Evolutionary conservation across 129 eudicot species (phyloP).

Genomic region (Saposhnikovia divaricata): DNA sequence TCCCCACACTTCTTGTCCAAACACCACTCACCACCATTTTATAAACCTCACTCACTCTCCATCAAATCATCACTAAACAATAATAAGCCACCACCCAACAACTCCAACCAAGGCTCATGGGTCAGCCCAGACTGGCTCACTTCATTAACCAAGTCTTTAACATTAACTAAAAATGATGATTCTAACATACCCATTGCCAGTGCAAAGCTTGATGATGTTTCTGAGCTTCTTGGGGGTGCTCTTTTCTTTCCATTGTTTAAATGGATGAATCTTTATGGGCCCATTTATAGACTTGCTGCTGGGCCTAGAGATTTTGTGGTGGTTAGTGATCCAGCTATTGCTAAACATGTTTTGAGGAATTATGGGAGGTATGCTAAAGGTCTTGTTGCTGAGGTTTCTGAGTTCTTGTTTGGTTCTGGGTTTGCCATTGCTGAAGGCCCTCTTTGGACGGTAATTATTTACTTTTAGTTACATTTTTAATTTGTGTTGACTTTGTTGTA

Average conservation of each 20-base stretch:
- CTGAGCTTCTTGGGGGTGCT: slow-evolving; percentile 92
- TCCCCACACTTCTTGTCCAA: slow-evolving; percentile 26
- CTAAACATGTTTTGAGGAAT: slow-evolving; percentile 74
- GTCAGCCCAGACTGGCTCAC: slow-evolving; percentile 94
- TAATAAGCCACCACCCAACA: slow-evolving; percentile 21
- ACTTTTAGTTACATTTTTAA: not conserved
- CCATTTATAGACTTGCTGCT: slow-evolving; percentile 78
- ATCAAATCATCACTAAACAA: slow-evolving; percentile 47
- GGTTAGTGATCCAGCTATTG: slow-evolving; percentile 89
- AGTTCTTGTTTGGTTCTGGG: slow-evolving; percentile 90
- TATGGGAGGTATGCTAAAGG: slow-evolving; percentile 85
- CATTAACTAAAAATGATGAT: slow-evolving; percentile 42
- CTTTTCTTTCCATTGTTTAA: slow-evolving; percentile 82
- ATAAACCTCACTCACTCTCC: slow-evolving; percentile 12
- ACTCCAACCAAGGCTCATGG: slow-evolving; percentile 43
- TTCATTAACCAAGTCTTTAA: slow-evolving; percentile 41
- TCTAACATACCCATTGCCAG: slow-evolving; percentile 75
- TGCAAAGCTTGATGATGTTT: slow-evolving; percentile 83
- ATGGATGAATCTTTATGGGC: slow-evolving; percentile 87
- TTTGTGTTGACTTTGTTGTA: not conserved
- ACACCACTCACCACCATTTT: slow-evolving; percentile 12
- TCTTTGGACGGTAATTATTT: slow-evolving; percentile 76
- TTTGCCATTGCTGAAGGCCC: slow-evolving; percentile 97
- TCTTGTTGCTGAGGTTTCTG: slow-evolving; percentile 93
- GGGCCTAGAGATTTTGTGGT: slow-evolving; percentile 81